phyloP scores from a whole-genome alignment of 225 moss, liverwort and hornwort species.

The Bryum argenteum region DNA sequence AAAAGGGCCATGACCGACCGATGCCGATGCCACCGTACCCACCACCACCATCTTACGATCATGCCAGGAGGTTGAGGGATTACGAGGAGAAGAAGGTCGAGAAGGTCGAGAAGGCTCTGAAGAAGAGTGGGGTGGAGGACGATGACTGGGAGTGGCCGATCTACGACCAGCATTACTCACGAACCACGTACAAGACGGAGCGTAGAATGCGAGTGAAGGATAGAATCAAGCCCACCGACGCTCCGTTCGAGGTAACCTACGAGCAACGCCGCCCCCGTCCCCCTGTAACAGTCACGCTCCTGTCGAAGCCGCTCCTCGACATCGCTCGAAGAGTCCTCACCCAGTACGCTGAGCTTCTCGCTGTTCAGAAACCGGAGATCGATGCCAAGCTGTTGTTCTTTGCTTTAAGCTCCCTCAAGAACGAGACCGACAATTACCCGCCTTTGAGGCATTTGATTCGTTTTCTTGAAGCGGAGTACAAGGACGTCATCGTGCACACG shows the following conservation, averaged over 20 bases:
- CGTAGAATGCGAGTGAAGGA: slow-evolving; percentile 31
- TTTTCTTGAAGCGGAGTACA: slow-evolving; percentile 61
- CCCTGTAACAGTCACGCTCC: slow-evolving; percentile 31
- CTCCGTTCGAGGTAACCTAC: slow-evolving; percentile 48
- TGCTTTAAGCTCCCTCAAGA: slow-evolving; percentile 23
- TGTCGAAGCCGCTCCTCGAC: slow-evolving; percentile 33
- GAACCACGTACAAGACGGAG: slow-evolving; percentile 2
- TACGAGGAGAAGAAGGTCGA: background rate
- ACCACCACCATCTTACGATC: background rate
- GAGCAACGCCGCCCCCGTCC: slow-evolving; percentile 24
- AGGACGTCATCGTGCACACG: slow-evolving; percentile 40
- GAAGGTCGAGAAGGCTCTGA: slow-evolving; percentile 18
- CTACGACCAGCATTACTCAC: slow-evolving; percentile 40
- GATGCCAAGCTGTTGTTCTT: slow-evolving; percentile 15
- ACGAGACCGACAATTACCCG: background rate
- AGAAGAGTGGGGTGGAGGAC: slow-evolving; percentile 26
- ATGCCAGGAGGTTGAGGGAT: background rate
- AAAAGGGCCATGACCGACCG: background rate
- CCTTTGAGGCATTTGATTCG: slow-evolving; percentile 55
- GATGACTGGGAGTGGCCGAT: slow-evolving; percentile 53
- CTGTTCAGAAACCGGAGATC: slow-evolving; percentile 19
- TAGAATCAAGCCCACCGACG: background rate
- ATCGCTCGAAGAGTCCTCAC: slow-evolving; percentile 21
- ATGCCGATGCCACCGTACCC: background rate
- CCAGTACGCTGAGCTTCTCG: background rate